phyloP scores from a whole-genome alignment of 768 basidiomycete genomes.

The Pulveroboletus sp. region DNA sequence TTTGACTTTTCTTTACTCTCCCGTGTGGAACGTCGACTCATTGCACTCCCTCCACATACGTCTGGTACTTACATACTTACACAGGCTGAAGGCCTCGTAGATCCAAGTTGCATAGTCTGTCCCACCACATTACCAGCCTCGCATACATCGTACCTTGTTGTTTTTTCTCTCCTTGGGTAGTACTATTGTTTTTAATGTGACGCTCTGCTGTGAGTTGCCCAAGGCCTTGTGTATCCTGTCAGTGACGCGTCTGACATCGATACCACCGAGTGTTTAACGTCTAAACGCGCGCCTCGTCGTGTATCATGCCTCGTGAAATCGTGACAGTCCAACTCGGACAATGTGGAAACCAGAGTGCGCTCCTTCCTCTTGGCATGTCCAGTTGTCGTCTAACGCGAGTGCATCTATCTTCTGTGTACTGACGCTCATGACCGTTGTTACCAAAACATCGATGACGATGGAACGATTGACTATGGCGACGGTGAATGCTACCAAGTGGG shows the following conservation, averaged over 20 bases:
- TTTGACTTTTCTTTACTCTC: no score
- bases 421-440: no score
- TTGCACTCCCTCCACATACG: constrained; percentile 11
- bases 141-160: constrained; percentile 22
- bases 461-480: background rate
- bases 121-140: constrained; percentile 17
- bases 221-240: background rate
- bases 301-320: constrained; percentile 73
- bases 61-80: constrained; percentile 27
- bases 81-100: constrained; percentile 33
- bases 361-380: constrained; percentile 1
- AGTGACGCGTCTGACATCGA: constrained; percentile 4
- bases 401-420: background rate
- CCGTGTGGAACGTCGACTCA: no score
- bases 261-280: background rate
- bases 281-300: constrained; percentile 14
- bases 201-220: constrained; percentile 10
- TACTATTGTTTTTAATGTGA: constrained; percentile 19
- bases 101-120: constrained; percentile 18
- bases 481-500: constrained; percentile 59
- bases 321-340: constrained; percentile 85
- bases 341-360: constrained; percentile 87
- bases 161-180: constrained; percentile 13
- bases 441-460: no score
- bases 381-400: constrained; percentile 4